Evolutionary conservation across 192 early-diverging fungal species (phyloP), one percentile per base, ranked within the genome.

Genomic region (Podila epicladia): DNA sequence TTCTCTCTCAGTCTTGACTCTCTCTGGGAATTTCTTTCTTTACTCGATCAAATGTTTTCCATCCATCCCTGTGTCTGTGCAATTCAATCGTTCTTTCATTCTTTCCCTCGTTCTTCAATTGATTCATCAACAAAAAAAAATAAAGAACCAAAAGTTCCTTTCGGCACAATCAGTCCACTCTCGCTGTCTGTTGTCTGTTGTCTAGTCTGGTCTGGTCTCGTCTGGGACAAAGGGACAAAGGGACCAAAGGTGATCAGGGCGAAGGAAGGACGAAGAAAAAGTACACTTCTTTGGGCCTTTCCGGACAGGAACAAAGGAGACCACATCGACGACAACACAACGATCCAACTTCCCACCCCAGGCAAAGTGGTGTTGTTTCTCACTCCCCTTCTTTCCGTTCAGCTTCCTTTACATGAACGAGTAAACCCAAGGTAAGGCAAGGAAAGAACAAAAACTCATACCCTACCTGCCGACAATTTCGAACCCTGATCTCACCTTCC

Each of bases 321-420:
- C 41, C 41, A 45, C 41, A 55, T 24, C 53, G n/a, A 53, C n/a
- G 50, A 22, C n/a, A 53, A 53, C n/a, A 11, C 50, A 24, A 26
- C 53, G 53, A 26, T 6, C 53, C 20, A 55, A 55, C 53, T 55
- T 55, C 53, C 22, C 53, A 55, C 53, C n/a, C 53, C 53, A 55
- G 53, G 24, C 53, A 55, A 55, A 55, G 41, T 45, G 41, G 11
- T 45, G 41, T 13, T 45, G 41, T 8, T 45, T 45, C 41, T 45
- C 41, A 45, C 41, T 45, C 41, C 53, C 20, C 24, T 26, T 55
- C 24, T 55, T 55, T 55, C 53, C 53, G 24, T 55, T 55, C 53
- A n/a, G 20, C 50, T 24, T 55, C 9, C 53, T 55, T 55, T n/a
- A 22, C 53, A 55, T 45, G 12, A 45, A 55, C n/a, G 20, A 26